A percentile compares a stretch with the other conserved stretches of the same genome.
phyloP scores from a whole-genome alignment of 2,329 filamentous ascomycete genomes.

The Pseudogymnoascus sp. region DNA sequence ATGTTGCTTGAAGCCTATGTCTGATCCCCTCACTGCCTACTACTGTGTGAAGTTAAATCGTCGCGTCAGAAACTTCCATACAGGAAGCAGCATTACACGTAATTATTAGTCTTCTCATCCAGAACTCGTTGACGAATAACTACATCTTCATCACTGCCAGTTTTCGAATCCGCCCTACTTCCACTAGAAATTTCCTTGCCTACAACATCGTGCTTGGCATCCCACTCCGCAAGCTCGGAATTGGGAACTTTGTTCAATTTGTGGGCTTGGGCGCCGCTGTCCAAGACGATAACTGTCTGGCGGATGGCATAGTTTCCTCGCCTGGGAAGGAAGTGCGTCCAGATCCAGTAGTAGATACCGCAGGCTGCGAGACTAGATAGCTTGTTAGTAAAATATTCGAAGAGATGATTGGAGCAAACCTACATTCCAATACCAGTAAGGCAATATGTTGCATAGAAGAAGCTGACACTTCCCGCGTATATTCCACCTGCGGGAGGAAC shows the following conservation, averaged over 20 bases:
- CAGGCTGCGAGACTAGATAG: conserved; percentile 41
- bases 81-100: not conserved
- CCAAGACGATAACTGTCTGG: conserved; percentile 45
- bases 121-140: conserved; percentile 1
- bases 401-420: conserved; percentile 29
- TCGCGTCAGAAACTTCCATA: no score
- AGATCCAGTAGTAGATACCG: conserved; percentile 49
- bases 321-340: conserved; percentile 49
- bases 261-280: conserved; percentile 39
- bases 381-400: not conserved
- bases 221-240: conserved; percentile 46
- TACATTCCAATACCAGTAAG: conserved; percentile 57
- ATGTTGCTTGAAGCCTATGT: no score
- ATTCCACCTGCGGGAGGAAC: conserved; percentile 55
- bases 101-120: not conserved
- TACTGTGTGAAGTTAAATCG: no score
- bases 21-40: no score
- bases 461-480: conserved; percentile 57
- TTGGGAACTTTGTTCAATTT: conserved; percentile 46
- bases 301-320: conserved; percentile 47
- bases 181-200: conserved; percentile 9
- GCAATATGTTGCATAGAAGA: conserved; percentile 66
- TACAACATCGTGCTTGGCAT: conserved; percentile 45
- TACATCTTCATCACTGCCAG: not conserved
- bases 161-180: not conserved